Conservation (phyloP, 768 basidiomycete genomes). For the Boletus patriciae region DNA sequence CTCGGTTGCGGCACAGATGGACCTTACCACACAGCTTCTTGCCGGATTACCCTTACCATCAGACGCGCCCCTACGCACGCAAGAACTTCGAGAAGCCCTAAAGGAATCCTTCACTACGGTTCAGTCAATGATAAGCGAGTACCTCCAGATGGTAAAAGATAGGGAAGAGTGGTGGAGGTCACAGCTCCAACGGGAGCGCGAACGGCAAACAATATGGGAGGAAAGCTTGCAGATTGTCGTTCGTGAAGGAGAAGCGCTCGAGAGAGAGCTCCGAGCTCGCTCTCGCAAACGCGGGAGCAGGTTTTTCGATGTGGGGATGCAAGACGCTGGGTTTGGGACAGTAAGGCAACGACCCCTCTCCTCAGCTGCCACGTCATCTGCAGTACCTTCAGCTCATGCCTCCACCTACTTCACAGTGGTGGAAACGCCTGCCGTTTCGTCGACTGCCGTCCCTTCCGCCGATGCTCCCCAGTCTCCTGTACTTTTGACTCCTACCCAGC, state of each 20-base stretch:
- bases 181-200: slow-evolving; percentile 62
- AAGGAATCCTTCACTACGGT: slow-evolving; percentile 59
- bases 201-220: slow-evolving; percentile 78
- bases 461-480: slow-evolving; percentile 12
- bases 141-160: slow-evolving; percentile 65
- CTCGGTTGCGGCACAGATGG: slow-evolving; percentile 71
- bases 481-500: slow-evolving; percentile 25
- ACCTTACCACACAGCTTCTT: slow-evolving; percentile 69
- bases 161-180: slow-evolving; percentile 81
- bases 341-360: slow-evolving; percentile 25
- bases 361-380: slow-evolving; percentile 1
- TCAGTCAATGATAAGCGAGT: slow-evolving; percentile 62
- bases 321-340: slow-evolving; percentile 19
- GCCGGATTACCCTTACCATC: slow-evolving; percentile 41
- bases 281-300: slow-evolving; percentile 60
- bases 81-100: slow-evolving; percentile 50
- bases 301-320: slow-evolving; percentile 44
- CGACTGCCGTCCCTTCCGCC: background rate
- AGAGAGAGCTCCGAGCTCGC: slow-evolving; percentile 69
- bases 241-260: slow-evolving; percentile 78
- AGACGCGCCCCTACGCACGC: slow-evolving; percentile 27
- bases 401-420: slow-evolving; percentile 25
- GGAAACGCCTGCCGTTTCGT: slow-evolving; percentile 19
- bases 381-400: slow-evolving; percentile 18
- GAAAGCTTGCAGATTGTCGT: slow-evolving; percentile 86